Evolutionary conservation across 2,329 filamentous ascomycete species (phyloP).

Genomic region (Microsporum audouinii): DNA sequence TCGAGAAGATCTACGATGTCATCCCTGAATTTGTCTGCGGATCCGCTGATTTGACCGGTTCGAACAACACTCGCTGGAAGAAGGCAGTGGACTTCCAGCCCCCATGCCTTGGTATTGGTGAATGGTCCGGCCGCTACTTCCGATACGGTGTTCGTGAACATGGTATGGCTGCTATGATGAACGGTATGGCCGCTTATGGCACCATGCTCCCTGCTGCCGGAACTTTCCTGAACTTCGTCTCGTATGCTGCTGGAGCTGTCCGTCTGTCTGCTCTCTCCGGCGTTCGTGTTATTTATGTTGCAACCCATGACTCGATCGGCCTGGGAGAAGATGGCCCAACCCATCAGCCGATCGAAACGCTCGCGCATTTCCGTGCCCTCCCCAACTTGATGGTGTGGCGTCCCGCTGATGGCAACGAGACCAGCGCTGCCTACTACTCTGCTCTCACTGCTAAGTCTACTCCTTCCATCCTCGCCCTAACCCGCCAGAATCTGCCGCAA

Average conservation of each 20-base stretch:
- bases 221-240: slow-evolving; percentile 99
- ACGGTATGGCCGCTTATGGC: slow-evolving; percentile 86
- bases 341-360: slow-evolving; percentile 97
- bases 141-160: slow-evolving; percentile 44
- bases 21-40: slow-evolving; percentile 89
- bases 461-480: slow-evolving; percentile 85
- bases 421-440: slow-evolving; percentile 92
- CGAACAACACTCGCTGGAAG: slow-evolving; percentile 99
- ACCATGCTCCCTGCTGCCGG: slow-evolving; percentile 87
- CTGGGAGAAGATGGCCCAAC: slow-evolving; percentile 97
- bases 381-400: slow-evolving; percentile 99
- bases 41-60: slow-evolving; percentile 94
- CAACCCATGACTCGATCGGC: slow-evolving; percentile 98
- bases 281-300: slow-evolving; percentile 85
- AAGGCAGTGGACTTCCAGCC: slow-evolving; percentile 94
- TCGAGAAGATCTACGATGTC: slow-evolving; percentile 70
- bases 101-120: slow-evolving; percentile 69
- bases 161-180: slow-evolving; percentile 43
- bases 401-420: slow-evolving; percentile 97
- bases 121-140: slow-evolving; percentile 79
- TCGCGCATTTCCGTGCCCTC: slow-evolving; percentile 94
- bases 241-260: slow-evolving; percentile 89
- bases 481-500: slow-evolving; percentile 95
- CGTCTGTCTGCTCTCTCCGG: slow-evolving; percentile 88
- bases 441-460: slow-evolving; percentile 81